Percentiles rank a stretch among this genome's conserved stretches.
Conservation (phyloP, 306 rosid genomes). For the Senna siamea region DNA sequence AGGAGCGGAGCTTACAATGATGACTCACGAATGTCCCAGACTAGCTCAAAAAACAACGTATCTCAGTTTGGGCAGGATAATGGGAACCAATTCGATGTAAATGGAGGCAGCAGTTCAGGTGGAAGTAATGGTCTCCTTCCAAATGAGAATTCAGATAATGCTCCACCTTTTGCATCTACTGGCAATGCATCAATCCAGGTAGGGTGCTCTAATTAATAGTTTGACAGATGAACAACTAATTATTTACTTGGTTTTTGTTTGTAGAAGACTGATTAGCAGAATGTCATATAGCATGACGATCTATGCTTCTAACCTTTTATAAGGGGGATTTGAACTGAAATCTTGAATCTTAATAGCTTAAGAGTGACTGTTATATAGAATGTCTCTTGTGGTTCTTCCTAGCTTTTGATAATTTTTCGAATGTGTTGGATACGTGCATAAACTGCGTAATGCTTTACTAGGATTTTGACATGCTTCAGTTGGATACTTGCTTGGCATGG, state of each 20-base stretch:
- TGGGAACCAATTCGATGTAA: conserved; percentile 66
- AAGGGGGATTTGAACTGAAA: conserved; percentile 1
- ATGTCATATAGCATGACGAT: not conserved
- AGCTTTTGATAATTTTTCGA: not conserved
- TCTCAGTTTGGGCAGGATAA: conserved; percentile 73
- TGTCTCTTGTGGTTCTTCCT: not conserved
- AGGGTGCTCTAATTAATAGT: conserved; percentile 11
- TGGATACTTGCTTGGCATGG: not conserved
- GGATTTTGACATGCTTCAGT: not conserved
- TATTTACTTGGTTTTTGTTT: conserved; percentile 11
- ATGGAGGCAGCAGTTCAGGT: conserved; percentile 61
- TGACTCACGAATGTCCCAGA: conserved; percentile 65
- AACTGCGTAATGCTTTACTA: not conserved
- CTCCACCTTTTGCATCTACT: conserved; percentile 59
- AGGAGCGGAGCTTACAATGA: conserved; percentile 71
- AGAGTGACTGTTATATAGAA: conserved; percentile 7
- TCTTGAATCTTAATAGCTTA: not conserved
- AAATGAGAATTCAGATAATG: conserved; percentile 74
- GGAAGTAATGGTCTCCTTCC: conserved; percentile 64
- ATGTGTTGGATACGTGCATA: not conserved
- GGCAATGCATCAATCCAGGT: conserved; percentile 78
- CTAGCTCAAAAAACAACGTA: conserved; percentile 57
- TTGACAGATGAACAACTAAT: conserved; percentile 1
- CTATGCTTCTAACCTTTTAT: not conserved
- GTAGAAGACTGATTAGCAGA: not conserved